These are phyloP conservation scores for Nissolia schottii DNA, from an alignment of 306 rosid genomes.

Conservation along the genomic window DNA sequence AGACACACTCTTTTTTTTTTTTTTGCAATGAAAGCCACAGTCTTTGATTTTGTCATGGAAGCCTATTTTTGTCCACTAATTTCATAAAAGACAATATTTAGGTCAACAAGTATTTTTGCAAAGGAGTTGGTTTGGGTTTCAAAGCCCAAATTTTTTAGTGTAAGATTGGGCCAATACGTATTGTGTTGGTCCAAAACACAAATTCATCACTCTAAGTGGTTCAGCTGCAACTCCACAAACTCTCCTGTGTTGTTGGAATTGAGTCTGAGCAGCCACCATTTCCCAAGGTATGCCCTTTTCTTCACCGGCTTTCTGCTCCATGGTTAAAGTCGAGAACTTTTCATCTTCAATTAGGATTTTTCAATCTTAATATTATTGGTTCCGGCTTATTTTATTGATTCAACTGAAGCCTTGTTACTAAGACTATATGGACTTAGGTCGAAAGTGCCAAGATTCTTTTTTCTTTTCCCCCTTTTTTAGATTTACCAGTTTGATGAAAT, in stretches of 20 bases:
- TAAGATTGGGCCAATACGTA: not conserved
- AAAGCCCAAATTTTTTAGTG: not conserved
- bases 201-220: too few relatives aligned
- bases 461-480: not conserved
- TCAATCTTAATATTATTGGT: not conserved
- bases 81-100: too few relatives aligned
- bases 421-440: not conserved
- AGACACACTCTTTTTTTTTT: too few relatives aligned
- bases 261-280: not conserved
- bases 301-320: not conserved
- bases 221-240: too few relatives aligned
- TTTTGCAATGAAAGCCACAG: too few relatives aligned
- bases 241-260: not conserved
- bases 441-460: not conserved
- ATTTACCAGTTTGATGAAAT: slow-evolving; percentile 20
- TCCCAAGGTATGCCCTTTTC: slow-evolving; percentile 13
- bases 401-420: not conserved
- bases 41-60: too few relatives aligned
- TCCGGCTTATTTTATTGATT: not conserved
- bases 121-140: not conserved
- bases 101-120: too few relatives aligned
- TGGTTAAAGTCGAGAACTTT: not conserved
- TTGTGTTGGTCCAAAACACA: not conserved
- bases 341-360: not conserved
- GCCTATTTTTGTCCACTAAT: too few relatives aligned